Conservation (phyloP, 1,139 yeast genomes). For the Taiozyma sp. region DNA sequence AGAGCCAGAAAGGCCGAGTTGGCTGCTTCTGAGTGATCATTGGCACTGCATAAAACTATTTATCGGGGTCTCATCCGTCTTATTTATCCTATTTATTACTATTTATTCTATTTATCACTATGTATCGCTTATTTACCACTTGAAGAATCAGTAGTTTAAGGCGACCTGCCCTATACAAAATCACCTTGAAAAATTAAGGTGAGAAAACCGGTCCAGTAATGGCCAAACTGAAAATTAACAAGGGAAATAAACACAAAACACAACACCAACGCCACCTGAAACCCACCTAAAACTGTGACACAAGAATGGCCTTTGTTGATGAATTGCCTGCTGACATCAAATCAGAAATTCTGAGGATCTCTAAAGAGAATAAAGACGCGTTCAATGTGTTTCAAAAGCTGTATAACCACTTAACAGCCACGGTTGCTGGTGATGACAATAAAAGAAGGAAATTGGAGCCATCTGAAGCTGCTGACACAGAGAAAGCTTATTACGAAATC, state of each 20-base stretch:
- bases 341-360: conserved; percentile 14
- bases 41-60: neutral
- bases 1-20: conserved; percentile 23
- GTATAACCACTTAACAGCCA: conserved; percentile 20
- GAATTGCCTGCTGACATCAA: conserved; percentile 15
- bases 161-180: neutral
- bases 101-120: neutral
- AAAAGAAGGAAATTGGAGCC: conserved; percentile 2
- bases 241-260: neutral
- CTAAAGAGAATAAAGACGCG: conserved; percentile 16
- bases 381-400: conserved; percentile 26
- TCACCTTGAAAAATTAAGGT: neutral
- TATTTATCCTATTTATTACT: conserved; percentile 1
- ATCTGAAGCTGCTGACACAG: neutral
- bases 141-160: neutral
- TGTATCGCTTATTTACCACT: too few relatives aligned
- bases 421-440: conserved; percentile 3
- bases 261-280: neutral
- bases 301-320: conserved; percentile 21
- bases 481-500: conserved; percentile 9
- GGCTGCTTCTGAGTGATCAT: neutral
- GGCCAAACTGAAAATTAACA: neutral
- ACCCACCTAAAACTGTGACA: neutral
- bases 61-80: neutral
- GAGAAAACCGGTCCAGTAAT: neutral